These are phyloP conservation scores for Rhodotorula kratochvilovae DNA, from an alignment of 768 basidiomycete genomes.

Conservation along the genomic window DNA sequence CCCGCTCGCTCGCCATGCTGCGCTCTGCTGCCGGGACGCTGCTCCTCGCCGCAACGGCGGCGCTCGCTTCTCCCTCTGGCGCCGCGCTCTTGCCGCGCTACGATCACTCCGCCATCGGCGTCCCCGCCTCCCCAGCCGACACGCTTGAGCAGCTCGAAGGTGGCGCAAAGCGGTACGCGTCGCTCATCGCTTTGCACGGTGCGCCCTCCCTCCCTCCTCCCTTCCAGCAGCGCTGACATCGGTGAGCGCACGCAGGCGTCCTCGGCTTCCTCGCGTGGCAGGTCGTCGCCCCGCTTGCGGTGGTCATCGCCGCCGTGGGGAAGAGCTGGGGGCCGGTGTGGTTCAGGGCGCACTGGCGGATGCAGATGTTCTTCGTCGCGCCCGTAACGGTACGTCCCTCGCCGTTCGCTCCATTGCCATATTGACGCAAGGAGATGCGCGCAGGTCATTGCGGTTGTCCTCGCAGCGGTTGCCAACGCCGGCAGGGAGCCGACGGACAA, in stretches of 20 bases:
- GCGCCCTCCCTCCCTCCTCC: background rate
- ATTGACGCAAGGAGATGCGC: background rate
- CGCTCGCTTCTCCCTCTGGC: background rate
- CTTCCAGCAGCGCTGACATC: background rate
- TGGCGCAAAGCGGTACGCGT: background rate
- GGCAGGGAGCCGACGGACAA: background rate
- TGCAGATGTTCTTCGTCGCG: background rate
- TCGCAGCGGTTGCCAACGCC: background rate
- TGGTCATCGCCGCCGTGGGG: constrained; percentile 16
- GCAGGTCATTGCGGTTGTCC: background rate
- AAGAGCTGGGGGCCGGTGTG: constrained; percentile 5
- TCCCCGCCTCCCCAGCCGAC: no score
- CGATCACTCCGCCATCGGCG: background rate
- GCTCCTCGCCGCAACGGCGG: no score
- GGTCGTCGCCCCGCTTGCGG: constrained; percentile 7
- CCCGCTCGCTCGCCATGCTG: background rate
- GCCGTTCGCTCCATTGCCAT: no score
- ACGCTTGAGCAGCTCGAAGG: no score
- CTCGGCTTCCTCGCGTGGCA: constrained; percentile 22
- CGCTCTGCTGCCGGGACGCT: background rate
- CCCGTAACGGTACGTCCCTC: background rate
- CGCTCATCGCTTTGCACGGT: background rate
- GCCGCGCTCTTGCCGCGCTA: background rate
- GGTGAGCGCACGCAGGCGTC: background rate
- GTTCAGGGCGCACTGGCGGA: constrained; percentile 16